Base-by-base conservation (phyloP, 768 basidiomycete genomes). In the Mycena crocata region DNA sequence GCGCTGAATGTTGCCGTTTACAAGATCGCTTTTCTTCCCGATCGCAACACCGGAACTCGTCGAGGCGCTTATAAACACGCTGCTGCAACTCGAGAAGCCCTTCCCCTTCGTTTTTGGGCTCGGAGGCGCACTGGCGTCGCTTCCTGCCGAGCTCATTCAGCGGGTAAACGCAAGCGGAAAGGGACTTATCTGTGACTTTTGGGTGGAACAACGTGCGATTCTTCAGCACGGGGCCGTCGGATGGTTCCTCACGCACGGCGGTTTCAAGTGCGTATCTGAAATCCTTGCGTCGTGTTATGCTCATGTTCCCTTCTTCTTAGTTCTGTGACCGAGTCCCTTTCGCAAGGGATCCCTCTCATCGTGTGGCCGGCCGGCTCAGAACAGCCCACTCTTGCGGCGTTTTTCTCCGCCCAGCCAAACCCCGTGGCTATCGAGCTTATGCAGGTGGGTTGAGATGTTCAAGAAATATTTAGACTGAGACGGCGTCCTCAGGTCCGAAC, bases 11-110 rank as follows among this genome's bases (percentile, higher is more conserved):
- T 13, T 26, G 9, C 30, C 40, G n/a, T 15, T 35, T 19, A 14
- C 26, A 40, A 67, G 66, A 14, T 68, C 66, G 26, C 6, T 68
- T 13, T 62, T 31, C 42, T 68, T 68, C 57, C 66, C 66, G 4
- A n/a, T 52, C 35, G 56, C 60, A 26, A 62, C 52, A 24, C 59
- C 40, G 9, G 23, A 62, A n/a, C 60, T 32, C 28, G 40, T 68
- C 48, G 60, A 68, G 21, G 61, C 61, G 31, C 60, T 68, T 23
- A 21, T 68, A 21, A 45, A 45, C 19, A 59, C 66, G 1, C 61
- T 68, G 7, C 44, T 68, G 7, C 26, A 37, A 3, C 49, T 63
- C 30, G 60, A 62, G 19, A 32, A 51, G 12, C 61, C 66, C n/a
- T 68, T 63, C 45, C 67, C 62, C 1, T 68, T 64, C 57, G 31